Base-by-base conservation (phyloP, 2,329 filamentous ascomycete genomes). In the Sarocladium strictum region DNA sequence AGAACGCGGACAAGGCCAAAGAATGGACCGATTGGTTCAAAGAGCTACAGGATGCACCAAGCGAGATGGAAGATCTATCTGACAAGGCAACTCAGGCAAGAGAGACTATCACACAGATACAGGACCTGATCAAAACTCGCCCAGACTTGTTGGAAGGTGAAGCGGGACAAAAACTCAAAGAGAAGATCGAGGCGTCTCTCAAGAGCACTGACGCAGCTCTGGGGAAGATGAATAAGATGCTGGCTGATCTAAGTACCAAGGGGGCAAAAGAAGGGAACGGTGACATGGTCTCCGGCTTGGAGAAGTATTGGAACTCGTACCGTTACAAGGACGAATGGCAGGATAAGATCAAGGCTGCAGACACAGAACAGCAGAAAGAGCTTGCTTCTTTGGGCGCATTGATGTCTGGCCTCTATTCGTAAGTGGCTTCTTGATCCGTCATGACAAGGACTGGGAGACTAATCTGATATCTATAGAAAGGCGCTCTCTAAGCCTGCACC, bases 351-450 rank as follows among this genome's bases (percentile, higher is more conserved):
- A 64, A 65, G 41, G 37, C 59, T 14, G 64, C 66, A 2, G 65
- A 69, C 52, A 59, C 51, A 0, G 62, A 65, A 0, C 56, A 69
- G 23, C 63, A 69, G 41, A 64, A 61, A 43, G 63, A 69, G 40
- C 24, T 69, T 19, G 58, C 57, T 0, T 56, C 54, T 11, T 54
- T 69, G 0, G 65, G 62, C 23, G 65, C 59, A 23, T 55, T 68
- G 1, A 68, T 69, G 66, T 61, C 65, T 2, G 68, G 67, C 10
- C 63, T 69, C 2, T 68, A 69, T 59, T 65, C 66, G 66, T 68
- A 45, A 54, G 65, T 65, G 3, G n/a, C n/a, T n/a, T n/a, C n/a
- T n/a, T n/a, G n/a, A n/a, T n/a, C n/a, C n/a, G n/a, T n/a, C n/a
- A n/a, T n/a, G n/a, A n/a, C n/a, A n/a, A n/a, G n/a, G n/a, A n/a